Percentiles rank a stretch among this genome's conserved stretches.
phyloP scores from a whole-genome alignment of 2,329 filamentous ascomycete species.

The Ophiocordyceps australis region DNA sequence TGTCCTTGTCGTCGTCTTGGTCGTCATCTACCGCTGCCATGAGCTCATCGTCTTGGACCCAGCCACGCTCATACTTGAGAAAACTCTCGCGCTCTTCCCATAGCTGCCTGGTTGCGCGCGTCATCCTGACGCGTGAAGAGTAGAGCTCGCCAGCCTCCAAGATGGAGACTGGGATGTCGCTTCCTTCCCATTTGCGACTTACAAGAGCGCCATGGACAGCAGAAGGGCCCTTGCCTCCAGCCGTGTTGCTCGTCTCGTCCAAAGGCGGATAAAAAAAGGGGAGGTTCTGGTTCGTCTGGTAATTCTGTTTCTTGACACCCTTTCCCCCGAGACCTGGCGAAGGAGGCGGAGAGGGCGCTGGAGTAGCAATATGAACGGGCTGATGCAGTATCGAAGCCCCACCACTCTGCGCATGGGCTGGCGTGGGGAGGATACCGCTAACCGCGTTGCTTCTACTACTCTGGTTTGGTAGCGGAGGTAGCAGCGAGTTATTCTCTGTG shows the following conservation, averaged over 20 bases:
- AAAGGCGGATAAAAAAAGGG: constrained; percentile 93
- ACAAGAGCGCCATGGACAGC: constrained; percentile 66
- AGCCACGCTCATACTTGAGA: constrained; percentile 82
- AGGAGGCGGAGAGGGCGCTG: constrained; percentile 85
- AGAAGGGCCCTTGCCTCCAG: constrained; percentile 75
- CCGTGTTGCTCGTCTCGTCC: constrained; percentile 72
- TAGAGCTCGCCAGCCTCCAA: constrained; percentile 89
- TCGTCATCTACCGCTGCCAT: constrained; percentile 15
- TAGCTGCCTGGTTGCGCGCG: constrained; percentile 74
- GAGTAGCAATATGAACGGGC: constrained; percentile 95
- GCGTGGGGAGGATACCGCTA: constrained; percentile 41
- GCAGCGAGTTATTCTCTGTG: constrained; percentile 74
- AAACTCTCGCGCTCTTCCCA: constrained; percentile 91
- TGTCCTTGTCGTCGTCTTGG: constrained; percentile 20
- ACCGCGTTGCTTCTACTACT: constrained; percentile 40
- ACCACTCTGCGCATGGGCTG: constrained; percentile 32
- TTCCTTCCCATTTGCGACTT: constrained; percentile 79
- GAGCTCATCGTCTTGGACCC: constrained; percentile 39
- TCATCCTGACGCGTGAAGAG: constrained; percentile 77
- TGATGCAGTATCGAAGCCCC: constrained; percentile 79
- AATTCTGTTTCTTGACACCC: constrained; percentile 95
- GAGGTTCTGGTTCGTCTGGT: constrained; percentile 97
- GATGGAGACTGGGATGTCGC: constrained; percentile 84
- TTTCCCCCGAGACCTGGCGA: constrained; percentile 79
- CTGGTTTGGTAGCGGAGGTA: constrained; percentile 70